Evolutionary conservation across 2,329 filamentous ascomycete species (phyloP).

Genomic region (Onygenales sp.): DNA sequence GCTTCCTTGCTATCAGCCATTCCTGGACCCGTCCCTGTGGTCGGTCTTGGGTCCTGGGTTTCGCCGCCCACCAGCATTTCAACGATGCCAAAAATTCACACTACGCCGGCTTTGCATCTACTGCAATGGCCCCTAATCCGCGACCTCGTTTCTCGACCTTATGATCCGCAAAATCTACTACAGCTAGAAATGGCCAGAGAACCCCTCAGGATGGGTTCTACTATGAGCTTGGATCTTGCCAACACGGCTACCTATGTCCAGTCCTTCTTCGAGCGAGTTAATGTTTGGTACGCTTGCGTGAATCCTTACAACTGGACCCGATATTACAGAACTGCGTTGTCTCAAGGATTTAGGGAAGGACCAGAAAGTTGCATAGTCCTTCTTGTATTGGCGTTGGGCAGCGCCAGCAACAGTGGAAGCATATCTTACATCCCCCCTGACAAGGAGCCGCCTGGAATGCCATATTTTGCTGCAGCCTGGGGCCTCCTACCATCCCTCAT

Average conservation of each 20-base stretch:
- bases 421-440: constrained; percentile 62
- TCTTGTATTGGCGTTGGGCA: constrained; percentile 65
- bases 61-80: constrained; percentile 59
- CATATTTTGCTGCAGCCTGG: constrained; percentile 77
- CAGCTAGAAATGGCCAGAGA: constrained; percentile 73
- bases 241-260: constrained; percentile 67
- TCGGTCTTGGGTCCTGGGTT: constrained; percentile 64
- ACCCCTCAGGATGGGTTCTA: constrained; percentile 52
- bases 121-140: constrained; percentile 74
- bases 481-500: constrained; percentile 66
- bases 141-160: constrained; percentile 65
- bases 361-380: constrained; percentile 76
- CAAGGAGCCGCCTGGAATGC: constrained; percentile 63
- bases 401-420: constrained; percentile 65
- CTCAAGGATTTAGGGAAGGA: constrained; percentile 66
- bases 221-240: constrained; percentile 60
- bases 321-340: constrained; percentile 65
- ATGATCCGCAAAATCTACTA: constrained; percentile 71
- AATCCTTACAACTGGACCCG: constrained; percentile 72
- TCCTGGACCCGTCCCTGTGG: constrained; percentile 41
- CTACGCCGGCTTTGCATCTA: constrained; percentile 65
- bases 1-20: constrained; percentile 8
- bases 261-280: constrained; percentile 71
- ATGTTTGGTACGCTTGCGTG: constrained; percentile 78
- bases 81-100: constrained; percentile 77